These are phyloP conservation scores for Podila horticola DNA, from an alignment of 192 early-diverging fungal genomes.

Conservation along the genomic window DNA sequence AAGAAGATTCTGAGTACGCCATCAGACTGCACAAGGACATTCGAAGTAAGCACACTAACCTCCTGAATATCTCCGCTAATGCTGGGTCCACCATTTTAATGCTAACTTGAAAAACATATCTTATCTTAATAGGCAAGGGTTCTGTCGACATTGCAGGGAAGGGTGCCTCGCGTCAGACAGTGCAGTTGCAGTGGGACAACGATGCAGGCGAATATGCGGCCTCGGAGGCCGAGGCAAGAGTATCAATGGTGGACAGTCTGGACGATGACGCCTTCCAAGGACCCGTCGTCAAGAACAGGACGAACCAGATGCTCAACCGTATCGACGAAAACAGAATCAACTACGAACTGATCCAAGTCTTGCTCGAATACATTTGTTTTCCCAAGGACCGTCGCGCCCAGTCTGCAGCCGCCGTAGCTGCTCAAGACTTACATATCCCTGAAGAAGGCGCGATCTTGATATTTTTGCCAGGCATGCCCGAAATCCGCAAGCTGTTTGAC, in stretches of 20 bases:
- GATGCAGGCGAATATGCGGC: constrained; percentile 38
- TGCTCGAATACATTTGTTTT: constrained; percentile 70
- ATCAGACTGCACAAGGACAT: constrained; percentile 50
- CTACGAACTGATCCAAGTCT: constrained; percentile 64
- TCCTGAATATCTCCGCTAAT: neutral
- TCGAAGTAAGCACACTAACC: constrained; percentile 17
- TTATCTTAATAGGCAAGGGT: constrained; percentile 26
- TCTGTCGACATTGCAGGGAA: constrained; percentile 48
- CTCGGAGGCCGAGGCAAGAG: constrained; percentile 51
- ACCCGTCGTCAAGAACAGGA: constrained; percentile 47
- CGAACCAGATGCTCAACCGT: constrained; percentile 53
- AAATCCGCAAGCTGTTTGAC: constrained; percentile 72
- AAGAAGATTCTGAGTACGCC: constrained; percentile 57
- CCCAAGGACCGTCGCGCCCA: constrained; percentile 18
- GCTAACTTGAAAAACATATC: too few relatives aligned
- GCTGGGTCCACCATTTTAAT: too few relatives aligned
- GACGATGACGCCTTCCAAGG: constrained; percentile 34
- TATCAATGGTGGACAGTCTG: constrained; percentile 39
- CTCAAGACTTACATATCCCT: constrained; percentile 49
- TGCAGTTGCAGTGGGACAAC: constrained; percentile 46
- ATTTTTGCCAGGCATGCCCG: constrained; percentile 80
- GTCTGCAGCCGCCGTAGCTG: constrained; percentile 52
- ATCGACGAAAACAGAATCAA: constrained; percentile 75
- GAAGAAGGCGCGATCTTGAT: constrained; percentile 69
- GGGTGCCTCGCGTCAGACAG: constrained; percentile 32